Evolutionary conservation across 2,329 filamentous ascomycete species (phyloP).

Genomic region (Aspergillus fischeri): DNA sequence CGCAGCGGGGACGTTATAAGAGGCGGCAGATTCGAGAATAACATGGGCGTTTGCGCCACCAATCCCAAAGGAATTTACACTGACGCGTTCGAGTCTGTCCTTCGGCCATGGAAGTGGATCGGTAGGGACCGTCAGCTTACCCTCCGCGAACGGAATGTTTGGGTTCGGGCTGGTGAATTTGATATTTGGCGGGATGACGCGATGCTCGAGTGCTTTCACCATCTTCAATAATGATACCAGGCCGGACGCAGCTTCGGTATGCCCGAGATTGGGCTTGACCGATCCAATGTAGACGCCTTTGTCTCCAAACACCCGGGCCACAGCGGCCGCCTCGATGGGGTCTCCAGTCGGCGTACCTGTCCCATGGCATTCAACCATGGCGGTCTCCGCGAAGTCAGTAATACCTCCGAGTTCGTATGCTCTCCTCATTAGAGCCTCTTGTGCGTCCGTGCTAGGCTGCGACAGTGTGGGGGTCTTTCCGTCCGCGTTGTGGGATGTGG

Average conservation of each 20-base stretch:
- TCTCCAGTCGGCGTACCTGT: constrained; percentile 3
- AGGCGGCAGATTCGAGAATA: constrained; percentile 1
- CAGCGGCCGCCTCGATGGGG: not conserved
- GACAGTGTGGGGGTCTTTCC: constrained; percentile 11
- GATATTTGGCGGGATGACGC: constrained; percentile 12
- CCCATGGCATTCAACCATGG: constrained; percentile 4
- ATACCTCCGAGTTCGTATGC: constrained; percentile 1
- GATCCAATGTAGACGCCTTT: constrained; percentile 1
- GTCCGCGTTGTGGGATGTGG: constrained; percentile 7
- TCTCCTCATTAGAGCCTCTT: constrained; percentile 12
- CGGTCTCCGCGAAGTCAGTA: not conserved
- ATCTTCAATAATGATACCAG: constrained; percentile 8
- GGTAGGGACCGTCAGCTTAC: constrained; percentile 4
- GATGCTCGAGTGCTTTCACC: constrained; percentile 8
- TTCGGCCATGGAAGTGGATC: constrained; percentile 15
- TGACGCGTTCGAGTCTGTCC: constrained; percentile 11
- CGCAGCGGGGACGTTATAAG: not conserved
- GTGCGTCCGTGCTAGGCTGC: constrained; percentile 8
- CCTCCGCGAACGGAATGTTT: constrained; percentile 3
- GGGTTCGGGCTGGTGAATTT: constrained; percentile 21
- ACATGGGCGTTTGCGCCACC: constrained; percentile 4
- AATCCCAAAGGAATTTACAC: constrained; percentile 26
- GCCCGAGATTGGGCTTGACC: constrained; percentile 13
- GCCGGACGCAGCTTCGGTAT: constrained; percentile 9
- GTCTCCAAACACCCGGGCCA: not conserved